Percentiles rank a stretch among this genome's conserved stretches.
These are phyloP conservation scores for Fibroporia radiculosa DNA, from an alignment of 768 basidiomycete species.

Conservation along the genomic window DNA sequence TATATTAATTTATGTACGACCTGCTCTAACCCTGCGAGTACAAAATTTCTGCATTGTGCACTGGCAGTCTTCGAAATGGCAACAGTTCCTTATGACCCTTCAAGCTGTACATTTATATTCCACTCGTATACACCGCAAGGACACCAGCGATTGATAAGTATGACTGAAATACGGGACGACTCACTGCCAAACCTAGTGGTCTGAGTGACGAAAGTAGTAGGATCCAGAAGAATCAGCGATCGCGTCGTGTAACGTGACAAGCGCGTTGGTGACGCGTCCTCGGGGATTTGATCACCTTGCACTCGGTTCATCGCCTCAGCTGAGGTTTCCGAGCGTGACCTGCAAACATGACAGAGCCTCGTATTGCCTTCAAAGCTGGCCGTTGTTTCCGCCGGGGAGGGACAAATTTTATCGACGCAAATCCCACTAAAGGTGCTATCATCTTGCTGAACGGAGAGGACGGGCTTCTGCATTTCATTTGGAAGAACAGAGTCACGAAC, in stretches of 20 bases:
- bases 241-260: background rate
- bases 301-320: slow-evolving; percentile 2
- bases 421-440: slow-evolving; percentile 67
- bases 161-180: too few relatives aligned
- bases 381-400: slow-evolving; percentile 63
- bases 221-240: too few relatives aligned
- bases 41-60: too few relatives aligned
- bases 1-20: too few relatives aligned
- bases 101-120: too few relatives aligned
- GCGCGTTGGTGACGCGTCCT: slow-evolving; percentile 7
- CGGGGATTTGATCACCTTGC: slow-evolving; percentile 1
- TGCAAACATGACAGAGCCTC: slow-evolving; percentile 14
- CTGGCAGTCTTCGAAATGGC: too few relatives aligned
- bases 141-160: too few relatives aligned
- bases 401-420: slow-evolving; percentile 62
- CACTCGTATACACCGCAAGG: too few relatives aligned
- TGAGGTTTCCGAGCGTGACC: background rate
- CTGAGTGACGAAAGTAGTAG: too few relatives aligned
- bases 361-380: slow-evolving; percentile 56
- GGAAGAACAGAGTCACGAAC: slow-evolving; percentile 66
- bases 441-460: slow-evolving; percentile 64
- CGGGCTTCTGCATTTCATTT: slow-evolving; percentile 68
- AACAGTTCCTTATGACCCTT: too few relatives aligned
- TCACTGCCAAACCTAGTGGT: too few relatives aligned
- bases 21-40: too few relatives aligned